These are phyloP conservation scores for Epithele typhae DNA, from an alignment of 768 basidiomycete species.

Conservation along the genomic window DNA sequence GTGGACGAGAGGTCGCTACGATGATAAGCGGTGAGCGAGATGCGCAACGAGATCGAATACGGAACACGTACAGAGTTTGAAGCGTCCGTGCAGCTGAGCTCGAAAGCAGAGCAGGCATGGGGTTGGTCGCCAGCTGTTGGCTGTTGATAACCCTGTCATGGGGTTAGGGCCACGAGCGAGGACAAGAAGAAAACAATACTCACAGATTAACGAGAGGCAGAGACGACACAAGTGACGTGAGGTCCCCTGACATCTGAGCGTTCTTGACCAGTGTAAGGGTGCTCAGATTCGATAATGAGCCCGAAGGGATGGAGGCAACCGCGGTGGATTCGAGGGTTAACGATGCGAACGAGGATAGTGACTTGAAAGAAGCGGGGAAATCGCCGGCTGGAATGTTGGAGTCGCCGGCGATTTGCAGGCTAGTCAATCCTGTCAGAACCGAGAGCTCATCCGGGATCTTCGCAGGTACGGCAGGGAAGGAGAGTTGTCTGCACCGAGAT, in stretches of 20 bases:
- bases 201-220: constrained; percentile 37
- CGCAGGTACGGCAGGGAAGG: constrained; percentile 44
- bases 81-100: constrained; percentile 32
- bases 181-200: constrained; percentile 11
- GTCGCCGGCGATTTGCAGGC: constrained; percentile 37
- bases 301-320: constrained; percentile 31
- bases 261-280: constrained; percentile 38
- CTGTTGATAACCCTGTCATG: constrained; percentile 32
- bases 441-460: constrained; percentile 39
- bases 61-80: constrained; percentile 28
- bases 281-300: constrained; percentile 30
- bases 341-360: constrained; percentile 33
- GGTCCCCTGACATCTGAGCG: constrained; percentile 31
- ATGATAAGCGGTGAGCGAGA: not conserved
- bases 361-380: constrained; percentile 35
- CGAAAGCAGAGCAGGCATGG: constrained; percentile 27
- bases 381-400: constrained; percentile 40
- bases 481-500: constrained; percentile 28
- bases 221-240: constrained; percentile 33
- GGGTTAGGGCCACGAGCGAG: not conserved
- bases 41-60: not conserved
- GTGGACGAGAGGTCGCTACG: constrained; percentile 37
- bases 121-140: constrained; percentile 28
- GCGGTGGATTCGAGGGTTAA: constrained; percentile 39
- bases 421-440: constrained; percentile 33